Conservation (phyloP, 2,329 filamentous ascomycete species). For the Endocalyx cinctus region DNA sequence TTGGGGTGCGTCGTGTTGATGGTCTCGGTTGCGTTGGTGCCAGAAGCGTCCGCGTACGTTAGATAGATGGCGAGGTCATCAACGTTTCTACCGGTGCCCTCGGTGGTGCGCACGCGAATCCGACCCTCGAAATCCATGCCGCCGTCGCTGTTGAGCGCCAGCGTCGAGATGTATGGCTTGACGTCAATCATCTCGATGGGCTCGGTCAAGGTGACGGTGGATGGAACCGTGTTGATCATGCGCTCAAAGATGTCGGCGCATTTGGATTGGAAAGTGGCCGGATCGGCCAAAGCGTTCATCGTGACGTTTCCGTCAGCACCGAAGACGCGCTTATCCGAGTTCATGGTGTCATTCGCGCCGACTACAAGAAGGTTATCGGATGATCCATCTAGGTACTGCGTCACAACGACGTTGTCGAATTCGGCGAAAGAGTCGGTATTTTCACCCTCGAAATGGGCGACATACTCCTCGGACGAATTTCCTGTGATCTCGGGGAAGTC, state of each 20-base stretch:
- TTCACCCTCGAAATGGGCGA: conserved; percentile 25
- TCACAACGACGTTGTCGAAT: conserved; percentile 40
- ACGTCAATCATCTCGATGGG: conserved; percentile 24
- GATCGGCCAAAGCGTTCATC: conserved; percentile 33
- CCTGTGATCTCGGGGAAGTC: conserved; percentile 37
- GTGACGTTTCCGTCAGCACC: conserved; percentile 39
- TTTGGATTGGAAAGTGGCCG: conserved; percentile 31
- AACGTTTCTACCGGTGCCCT: conserved; percentile 13
- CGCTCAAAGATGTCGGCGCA: conserved; percentile 26
- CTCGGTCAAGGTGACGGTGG: conserved; percentile 22
- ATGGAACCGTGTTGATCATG: conserved; percentile 33
- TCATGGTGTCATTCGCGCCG: conserved; percentile 30
- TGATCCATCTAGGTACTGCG: conserved; percentile 37
- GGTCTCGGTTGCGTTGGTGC: conserved; percentile 3
- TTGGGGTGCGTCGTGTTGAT: conserved; percentile 6
- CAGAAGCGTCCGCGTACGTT: conserved; percentile 14
- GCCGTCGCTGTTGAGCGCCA: conserved; percentile 22
- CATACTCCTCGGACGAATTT: conserved; percentile 30
- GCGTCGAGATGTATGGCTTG: conserved; percentile 25
- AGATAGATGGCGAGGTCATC: conserved; percentile 17
- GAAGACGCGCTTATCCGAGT: conserved; percentile 41
- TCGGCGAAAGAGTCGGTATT: conserved; percentile 15
- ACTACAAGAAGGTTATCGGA: conserved; percentile 39
- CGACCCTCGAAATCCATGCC: conserved; percentile 20
- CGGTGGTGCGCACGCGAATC: conserved; percentile 19